Percentiles rank a stretch among this genome's conserved stretches.
Evolutionary conservation across 1,139 yeast genomes (phyloP).

Genomic region (Yamadazyma trypodendri): DNA sequence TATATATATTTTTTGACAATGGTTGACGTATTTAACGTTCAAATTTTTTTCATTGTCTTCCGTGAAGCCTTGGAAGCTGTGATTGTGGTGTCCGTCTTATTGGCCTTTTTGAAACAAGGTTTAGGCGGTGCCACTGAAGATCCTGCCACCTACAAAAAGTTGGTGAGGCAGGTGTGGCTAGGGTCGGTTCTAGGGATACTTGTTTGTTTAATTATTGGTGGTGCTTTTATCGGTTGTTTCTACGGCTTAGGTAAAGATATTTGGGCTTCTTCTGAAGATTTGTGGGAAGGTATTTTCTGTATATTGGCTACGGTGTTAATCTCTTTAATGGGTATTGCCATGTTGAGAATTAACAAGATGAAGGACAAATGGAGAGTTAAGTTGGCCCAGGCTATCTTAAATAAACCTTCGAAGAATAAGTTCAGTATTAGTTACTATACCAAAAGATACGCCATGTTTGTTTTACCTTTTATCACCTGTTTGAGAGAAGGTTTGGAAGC

Average conservation of each 20-base stretch:
- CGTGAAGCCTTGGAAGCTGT: constrained; percentile 92
- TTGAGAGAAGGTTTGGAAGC: constrained; percentile 92
- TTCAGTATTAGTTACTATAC: constrained; percentile 39
- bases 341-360: constrained; percentile 87
- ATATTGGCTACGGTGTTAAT: constrained; percentile 81
- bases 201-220: constrained; percentile 75
- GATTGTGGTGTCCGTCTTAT: constrained; percentile 81
- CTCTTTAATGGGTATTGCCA: constrained; percentile 87
- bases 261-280: constrained; percentile 84
- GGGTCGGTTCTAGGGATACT: constrained; percentile 74
- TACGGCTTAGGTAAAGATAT: constrained; percentile 76
- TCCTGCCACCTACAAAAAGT: constrained; percentile 53
- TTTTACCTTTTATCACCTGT: constrained; percentile 79
- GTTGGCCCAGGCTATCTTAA: constrained; percentile 70
- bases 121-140: constrained; percentile 55
- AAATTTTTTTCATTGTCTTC: constrained; percentile 78
- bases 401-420: constrained; percentile 33
- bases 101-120: constrained; percentile 88
- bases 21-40: constrained; percentile 50
- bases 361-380: constrained; percentile 91
- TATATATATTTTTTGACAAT: constrained; percentile 8
- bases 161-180: constrained; percentile 73
- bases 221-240: constrained; percentile 81
- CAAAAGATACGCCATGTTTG: constrained; percentile 71
- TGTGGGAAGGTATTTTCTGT: constrained; percentile 91